Base-by-base conservation (phyloP, 495 filamentous ascomycete species). In the Penicillium tannophilum region DNA sequence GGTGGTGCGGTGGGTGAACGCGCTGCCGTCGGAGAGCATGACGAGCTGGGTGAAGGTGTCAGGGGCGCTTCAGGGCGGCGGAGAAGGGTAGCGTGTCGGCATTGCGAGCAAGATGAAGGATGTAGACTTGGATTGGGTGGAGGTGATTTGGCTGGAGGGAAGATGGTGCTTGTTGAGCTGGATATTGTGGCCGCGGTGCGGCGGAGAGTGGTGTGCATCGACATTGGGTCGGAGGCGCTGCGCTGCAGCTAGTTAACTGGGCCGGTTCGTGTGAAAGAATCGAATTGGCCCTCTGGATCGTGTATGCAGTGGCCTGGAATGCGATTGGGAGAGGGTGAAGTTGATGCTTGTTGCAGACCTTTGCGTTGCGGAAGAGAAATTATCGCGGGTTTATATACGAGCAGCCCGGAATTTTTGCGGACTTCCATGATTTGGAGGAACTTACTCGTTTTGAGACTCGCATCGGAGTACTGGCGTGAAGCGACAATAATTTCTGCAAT, bases 31-130 rank as follows among this genome's bases (percentile, higher is more conserved):
- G n/a, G 87, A 88, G 61, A 97, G 88, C 55, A 92, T 93, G 54
- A 98, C 83, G 33, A 98, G 87, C 76, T 98, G 94, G 20, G 94
- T 96, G 84, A 96, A 97, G 63, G 88, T 90, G 84, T 97, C n/a
- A 97, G 33, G 94, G 94, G 5, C 93, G 88, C 65, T 90, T 87
- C n/a, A 16, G 90, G 91, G 4, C 95, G 92, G 35, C 82, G 85
- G 68, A 98, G 84, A 59, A 96, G 89, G n/a, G 88, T 90, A 24
- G 94, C 95, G 70, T 92, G 84, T n/a, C 91, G 89, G 72, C 77
- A 75, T 80, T 77, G 77, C 52, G 71, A 70, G 68, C 74, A 79
- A n/a, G 68, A 77, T 63, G 66, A 77, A 77, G 49, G 76, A 75
- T 63, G 75, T 74, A 52, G 55, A 45, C 33, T 60, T 66, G 51